Evolutionary conservation across 331 rosid species (phyloP).

Genomic region (Dryas integrifolia): DNA sequence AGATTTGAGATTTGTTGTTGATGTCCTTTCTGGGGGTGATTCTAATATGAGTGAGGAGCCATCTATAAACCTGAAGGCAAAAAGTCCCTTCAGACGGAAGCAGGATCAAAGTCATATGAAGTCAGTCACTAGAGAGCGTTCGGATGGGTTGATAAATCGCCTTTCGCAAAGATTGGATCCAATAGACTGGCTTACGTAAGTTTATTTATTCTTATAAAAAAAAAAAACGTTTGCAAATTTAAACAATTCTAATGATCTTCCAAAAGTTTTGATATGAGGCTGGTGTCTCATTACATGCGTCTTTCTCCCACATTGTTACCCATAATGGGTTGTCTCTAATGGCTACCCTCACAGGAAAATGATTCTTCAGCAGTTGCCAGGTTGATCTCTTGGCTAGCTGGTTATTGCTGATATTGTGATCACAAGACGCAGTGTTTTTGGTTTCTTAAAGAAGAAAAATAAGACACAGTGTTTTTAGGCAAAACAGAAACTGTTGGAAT

Average conservation of each 20-base stretch:
- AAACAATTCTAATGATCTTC: background rate
- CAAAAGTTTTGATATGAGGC: background rate
- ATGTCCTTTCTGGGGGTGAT: slow-evolving; percentile 87
- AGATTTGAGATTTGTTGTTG: slow-evolving; percentile 84
- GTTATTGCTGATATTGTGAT: too few species aligned
- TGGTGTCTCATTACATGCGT: background rate
- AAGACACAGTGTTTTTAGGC: background rate
- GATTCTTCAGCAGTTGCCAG: too few species aligned
- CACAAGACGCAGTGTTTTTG: background rate
- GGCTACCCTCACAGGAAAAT: background rate
- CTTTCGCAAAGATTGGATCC: slow-evolving; percentile 95
- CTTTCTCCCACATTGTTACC: background rate
- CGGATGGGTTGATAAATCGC: slow-evolving; percentile 52
- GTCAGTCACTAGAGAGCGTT: slow-evolving; percentile 62
- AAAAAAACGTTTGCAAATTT: background rate
- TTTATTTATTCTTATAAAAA: slow-evolving; percentile 11
- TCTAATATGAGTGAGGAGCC: slow-evolving; percentile 48
- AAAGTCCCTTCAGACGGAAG: slow-evolving; percentile 59
- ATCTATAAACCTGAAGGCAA: slow-evolving; percentile 42
- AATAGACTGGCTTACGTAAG: slow-evolving; percentile 99
- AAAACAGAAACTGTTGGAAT: background rate
- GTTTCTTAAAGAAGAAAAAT: too few species aligned
- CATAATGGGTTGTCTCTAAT: background rate
- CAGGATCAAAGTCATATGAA: slow-evolving; percentile 54
- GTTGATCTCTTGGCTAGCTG: too few species aligned